A percentile compares a stretch with the other conserved stretches of the same genome.
Evolutionary conservation across 2,329 filamentous ascomycete species (phyloP).

Genomic region (Alternaria panax): DNA sequence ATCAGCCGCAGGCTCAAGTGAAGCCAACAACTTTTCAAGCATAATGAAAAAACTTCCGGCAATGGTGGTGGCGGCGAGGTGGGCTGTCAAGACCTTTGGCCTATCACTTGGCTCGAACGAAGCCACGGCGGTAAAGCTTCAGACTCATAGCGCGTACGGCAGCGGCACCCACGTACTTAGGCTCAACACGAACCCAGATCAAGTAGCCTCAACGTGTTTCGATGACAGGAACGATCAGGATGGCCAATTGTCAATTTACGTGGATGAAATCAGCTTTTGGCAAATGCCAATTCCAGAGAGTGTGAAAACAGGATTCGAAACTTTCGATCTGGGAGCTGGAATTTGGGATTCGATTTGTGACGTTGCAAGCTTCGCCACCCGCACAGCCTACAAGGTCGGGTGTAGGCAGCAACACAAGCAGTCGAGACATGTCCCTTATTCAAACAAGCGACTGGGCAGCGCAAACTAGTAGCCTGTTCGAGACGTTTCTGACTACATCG

Average conservation of each 20-base stretch:
- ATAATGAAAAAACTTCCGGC: neutral
- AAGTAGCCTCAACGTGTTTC: neutral
- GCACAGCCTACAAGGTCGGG: slow-evolving; percentile 1
- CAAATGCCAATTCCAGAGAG: neutral
- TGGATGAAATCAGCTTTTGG: neutral
- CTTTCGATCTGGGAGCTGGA: neutral
- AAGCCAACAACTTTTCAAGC: neutral
- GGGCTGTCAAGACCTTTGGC: neutral
- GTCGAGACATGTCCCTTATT: neutral
- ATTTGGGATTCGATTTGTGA: neutral
- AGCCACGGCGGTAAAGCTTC: neutral
- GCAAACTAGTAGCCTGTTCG: neutral
- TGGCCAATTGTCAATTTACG: neutral
- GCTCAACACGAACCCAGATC: neutral
- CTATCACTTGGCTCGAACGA: neutral
- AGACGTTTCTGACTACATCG: neutral
- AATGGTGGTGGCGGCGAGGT: neutral
- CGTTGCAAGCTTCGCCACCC: slow-evolving; percentile 1
- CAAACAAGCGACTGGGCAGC: slow-evolving; percentile 10
- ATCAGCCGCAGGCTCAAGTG: neutral
- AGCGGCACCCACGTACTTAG: neutral
- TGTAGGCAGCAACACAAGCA: slow-evolving; percentile 3
- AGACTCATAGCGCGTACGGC: slow-evolving; percentile 4
- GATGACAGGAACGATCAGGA: neutral
- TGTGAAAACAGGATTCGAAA: neutral